Percentiles rank a stretch among this genome's conserved stretches.
These are phyloP conservation scores for Clavariopsis aquatica DNA, from an alignment of 495 filamentous ascomycete genomes.

Conservation along the genomic window DNA sequence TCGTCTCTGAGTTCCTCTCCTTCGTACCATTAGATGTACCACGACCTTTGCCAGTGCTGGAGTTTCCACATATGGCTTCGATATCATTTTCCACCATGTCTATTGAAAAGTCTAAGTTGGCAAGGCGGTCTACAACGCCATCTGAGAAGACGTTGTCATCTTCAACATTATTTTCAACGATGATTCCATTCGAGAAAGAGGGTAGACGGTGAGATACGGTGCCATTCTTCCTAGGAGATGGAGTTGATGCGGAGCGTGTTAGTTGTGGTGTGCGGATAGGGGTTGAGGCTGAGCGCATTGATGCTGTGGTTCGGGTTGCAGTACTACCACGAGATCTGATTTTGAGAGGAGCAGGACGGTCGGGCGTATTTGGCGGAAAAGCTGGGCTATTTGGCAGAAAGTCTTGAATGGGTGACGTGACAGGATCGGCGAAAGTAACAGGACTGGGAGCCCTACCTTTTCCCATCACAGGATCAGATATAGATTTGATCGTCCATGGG, in stretches of 20 bases:
- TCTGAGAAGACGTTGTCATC: background rate
- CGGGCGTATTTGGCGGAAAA: conserved; percentile 25
- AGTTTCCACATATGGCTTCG: background rate
- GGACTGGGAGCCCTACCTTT: background rate
- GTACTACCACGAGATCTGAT: conserved; percentile 9
- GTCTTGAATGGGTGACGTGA: background rate
- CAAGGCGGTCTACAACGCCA: background rate
- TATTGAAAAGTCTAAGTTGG: background rate
- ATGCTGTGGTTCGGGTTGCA: background rate
- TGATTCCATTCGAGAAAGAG: background rate
- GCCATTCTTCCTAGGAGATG: background rate
- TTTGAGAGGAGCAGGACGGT: conserved; percentile 30
- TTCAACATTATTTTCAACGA: background rate
- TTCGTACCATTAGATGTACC: background rate
- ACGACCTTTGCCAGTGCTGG: background rate
- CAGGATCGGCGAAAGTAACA: background rate
- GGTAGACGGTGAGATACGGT: background rate
- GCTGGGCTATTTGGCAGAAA: conserved; percentile 15
- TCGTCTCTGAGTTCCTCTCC: background rate
- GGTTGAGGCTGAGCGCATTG: conserved; percentile 2
- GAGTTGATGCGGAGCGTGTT: background rate
- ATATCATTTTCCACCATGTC: background rate
- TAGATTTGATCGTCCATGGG: background rate
- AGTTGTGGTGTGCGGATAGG: background rate
- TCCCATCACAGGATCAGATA: background rate